A percentile compares a stretch with the other conserved stretches of the same genome.
Evolutionary conservation across 2,329 filamentous ascomycete genomes (phyloP).

Genomic region (Aspergillus ochraceoroseus): DNA sequence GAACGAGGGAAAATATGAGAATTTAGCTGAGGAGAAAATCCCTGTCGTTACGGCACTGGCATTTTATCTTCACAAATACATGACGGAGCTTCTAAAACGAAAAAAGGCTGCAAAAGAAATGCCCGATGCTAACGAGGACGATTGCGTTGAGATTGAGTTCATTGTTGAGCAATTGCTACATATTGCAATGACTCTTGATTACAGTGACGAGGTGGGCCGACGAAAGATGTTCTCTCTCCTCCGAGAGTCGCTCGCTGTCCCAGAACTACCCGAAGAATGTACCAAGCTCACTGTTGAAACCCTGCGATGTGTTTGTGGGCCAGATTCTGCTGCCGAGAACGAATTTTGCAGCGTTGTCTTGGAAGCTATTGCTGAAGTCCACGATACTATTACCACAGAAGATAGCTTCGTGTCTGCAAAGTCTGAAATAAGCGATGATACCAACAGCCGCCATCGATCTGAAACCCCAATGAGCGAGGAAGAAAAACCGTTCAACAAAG

Average conservation of each 20-base stretch:
- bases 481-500: conserved; percentile 50
- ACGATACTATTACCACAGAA: conserved; percentile 76
- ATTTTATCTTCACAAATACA: conserved; percentile 77
- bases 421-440: conserved; percentile 71
- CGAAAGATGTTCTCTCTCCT: conserved; percentile 93
- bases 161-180: conserved; percentile 92
- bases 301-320: conserved; percentile 74
- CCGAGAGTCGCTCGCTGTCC: conserved; percentile 75
- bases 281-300: conserved; percentile 83
- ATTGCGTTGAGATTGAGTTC: conserved; percentile 86
- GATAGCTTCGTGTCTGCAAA: conserved; percentile 92
- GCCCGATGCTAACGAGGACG: conserved; percentile 68
- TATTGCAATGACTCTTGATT: conserved; percentile 86
- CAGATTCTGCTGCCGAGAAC: conserved; percentile 47
- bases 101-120: conserved; percentile 40
- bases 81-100: conserved; percentile 49
- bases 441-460: conserved; percentile 46
- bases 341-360: conserved; percentile 58
- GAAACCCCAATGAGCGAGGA: conserved; percentile 52
- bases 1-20: conserved; percentile 67
- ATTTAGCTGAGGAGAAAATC: conserved; percentile 82
- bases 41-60: conserved; percentile 90
- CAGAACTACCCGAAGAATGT: conserved; percentile 84
- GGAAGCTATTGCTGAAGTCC: conserved; percentile 92
- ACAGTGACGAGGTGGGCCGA: conserved; percentile 93